These are phyloP conservation scores for Canavalia ensiformis DNA, from an alignment of 306 rosid genomes.

Conservation along the genomic window DNA sequence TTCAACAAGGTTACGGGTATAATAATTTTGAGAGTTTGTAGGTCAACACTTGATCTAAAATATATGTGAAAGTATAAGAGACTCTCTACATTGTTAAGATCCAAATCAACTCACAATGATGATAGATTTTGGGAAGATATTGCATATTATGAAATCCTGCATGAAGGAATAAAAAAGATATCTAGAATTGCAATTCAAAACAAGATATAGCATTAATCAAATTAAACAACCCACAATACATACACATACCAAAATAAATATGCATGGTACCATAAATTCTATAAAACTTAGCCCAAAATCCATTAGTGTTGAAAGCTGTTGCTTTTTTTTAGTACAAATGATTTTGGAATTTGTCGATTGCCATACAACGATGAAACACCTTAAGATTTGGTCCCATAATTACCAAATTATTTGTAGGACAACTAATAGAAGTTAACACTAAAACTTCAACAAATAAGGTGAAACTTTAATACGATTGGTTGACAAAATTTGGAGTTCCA, in stretches of 20 bases:
- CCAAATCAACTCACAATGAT: not conserved
- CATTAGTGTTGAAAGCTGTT: not conserved
- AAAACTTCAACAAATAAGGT: not conserved
- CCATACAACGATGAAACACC: not conserved
- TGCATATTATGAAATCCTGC: not conserved
- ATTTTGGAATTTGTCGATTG: not conserved
- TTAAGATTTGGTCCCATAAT: not conserved
- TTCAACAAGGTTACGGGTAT: not conserved
- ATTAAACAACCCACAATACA: too few relatives aligned
- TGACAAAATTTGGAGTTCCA: not conserved
- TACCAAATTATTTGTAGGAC: not conserved
- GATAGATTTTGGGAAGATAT: not conserved
- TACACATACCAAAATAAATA: not conserved
- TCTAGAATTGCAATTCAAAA: not conserved
- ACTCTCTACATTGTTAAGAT: not conserved
- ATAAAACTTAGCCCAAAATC: not conserved
- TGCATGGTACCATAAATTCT: too few relatives aligned
- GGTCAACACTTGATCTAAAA: not conserved
- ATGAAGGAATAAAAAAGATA: not conserved
- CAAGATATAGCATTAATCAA: not conserved
- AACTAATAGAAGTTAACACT: not conserved
- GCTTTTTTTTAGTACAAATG: too few relatives aligned
- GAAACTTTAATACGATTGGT: not conserved
- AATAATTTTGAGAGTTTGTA: not conserved
- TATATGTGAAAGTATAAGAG: not conserved